A percentile compares a stretch with the other conserved stretches of the same genome.
Conservation (phyloP, 208 protist genomes). For the Herpetomonas tarakana region DNA sequence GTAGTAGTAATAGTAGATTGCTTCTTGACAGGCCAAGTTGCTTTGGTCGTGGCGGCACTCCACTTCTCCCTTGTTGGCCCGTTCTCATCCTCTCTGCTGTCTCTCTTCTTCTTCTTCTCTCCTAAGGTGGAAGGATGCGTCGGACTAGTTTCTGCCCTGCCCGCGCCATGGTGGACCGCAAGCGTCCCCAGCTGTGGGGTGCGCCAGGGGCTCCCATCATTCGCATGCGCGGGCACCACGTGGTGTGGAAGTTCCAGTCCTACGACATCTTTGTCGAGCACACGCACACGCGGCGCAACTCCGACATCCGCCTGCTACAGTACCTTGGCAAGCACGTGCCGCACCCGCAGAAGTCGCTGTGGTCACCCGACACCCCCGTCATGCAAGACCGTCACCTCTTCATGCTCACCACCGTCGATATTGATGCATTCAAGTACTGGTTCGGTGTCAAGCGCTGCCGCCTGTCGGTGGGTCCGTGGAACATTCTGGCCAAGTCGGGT, state of each 20-base stretch:
- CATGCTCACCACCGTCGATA: slow-evolving; percentile 87
- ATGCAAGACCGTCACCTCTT: slow-evolving; percentile 90
- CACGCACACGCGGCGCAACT: slow-evolving; percentile 79
- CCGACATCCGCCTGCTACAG: slow-evolving; percentile 82
- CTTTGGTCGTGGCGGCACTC: too few species aligned
- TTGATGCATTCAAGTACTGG: slow-evolving; percentile 93
- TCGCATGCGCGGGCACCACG: slow-evolving; percentile 83
- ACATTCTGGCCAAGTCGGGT: slow-evolving; percentile 81
- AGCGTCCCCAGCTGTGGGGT: slow-evolving; percentile 73
- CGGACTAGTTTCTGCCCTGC: slow-evolving; percentile 20
- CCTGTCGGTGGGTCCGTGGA: slow-evolving; percentile 78
- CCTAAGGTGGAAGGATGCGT: slow-evolving; percentile 12
- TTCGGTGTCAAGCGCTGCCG: slow-evolving; percentile 89
- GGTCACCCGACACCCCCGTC: slow-evolving; percentile 90
- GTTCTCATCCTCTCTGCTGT: too few species aligned
- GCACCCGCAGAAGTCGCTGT: slow-evolving; percentile 92
- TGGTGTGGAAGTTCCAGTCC: slow-evolving; percentile 86
- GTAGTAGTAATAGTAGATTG: too few species aligned
- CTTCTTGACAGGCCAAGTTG: too few species aligned
- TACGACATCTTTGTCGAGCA: slow-evolving; percentile 89
- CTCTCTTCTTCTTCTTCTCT: slow-evolving; percentile 15
- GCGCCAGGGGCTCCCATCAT: slow-evolving; percentile 84
- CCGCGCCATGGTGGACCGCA: slow-evolving; percentile 56
- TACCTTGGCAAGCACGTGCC: slow-evolving; percentile 91
- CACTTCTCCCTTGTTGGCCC: too few species aligned